These are phyloP conservation scores for Trichoderma asperellum DNA, from an alignment of 2,329 filamentous ascomycete genomes.

Conservation along the genomic window DNA sequence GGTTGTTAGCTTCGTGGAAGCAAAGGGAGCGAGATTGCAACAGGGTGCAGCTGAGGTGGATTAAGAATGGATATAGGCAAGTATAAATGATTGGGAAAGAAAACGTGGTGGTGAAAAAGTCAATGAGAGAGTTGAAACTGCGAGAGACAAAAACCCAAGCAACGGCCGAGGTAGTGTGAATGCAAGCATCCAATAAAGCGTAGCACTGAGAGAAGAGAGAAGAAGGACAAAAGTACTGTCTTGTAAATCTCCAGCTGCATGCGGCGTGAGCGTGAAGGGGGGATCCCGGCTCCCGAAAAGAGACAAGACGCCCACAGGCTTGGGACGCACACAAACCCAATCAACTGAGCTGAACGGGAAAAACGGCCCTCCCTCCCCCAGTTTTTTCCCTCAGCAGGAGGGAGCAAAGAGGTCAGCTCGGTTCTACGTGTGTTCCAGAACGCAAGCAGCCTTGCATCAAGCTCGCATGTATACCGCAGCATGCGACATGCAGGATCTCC, in stretches of 20 bases:
- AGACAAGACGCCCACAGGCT: neutral
- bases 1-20: neutral
- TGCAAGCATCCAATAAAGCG: neutral
- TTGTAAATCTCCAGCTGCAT: neutral
- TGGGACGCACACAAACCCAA: neutral
- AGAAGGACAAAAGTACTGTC: neutral
- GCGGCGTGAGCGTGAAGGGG: conserved; percentile 8
- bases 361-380: neutral
- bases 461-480: neutral
- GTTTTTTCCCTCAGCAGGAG: neutral
- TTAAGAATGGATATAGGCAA: neutral
- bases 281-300: conserved; percentile 10
- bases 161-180: neutral
- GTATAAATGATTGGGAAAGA: neutral
- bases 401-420: neutral
- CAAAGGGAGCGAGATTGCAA: neutral
- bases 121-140: neutral
- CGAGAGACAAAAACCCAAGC: neutral
- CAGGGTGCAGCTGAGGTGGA: neutral
- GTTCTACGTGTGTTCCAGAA: conserved; percentile 18
- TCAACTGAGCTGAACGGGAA: neutral
- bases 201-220: neutral
- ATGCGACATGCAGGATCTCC: conserved; percentile 1
- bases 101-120: neutral
- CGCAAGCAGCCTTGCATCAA: neutral